Evolutionary conservation across 2,329 filamentous ascomycete species (phyloP).

Genomic region (Orbilia brochopaga): DNA sequence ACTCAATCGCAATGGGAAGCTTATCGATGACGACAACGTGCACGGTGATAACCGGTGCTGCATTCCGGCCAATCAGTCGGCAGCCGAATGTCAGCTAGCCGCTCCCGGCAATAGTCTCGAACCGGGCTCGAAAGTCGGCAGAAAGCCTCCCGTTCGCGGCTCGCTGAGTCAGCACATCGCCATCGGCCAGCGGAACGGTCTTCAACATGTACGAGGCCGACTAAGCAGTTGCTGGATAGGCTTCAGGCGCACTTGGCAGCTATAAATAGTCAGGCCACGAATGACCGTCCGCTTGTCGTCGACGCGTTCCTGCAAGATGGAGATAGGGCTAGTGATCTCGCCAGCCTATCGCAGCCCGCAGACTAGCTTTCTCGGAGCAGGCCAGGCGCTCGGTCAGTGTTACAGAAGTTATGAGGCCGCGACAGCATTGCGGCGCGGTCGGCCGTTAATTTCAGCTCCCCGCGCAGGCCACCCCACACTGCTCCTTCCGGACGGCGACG

Average conservation of each 20-base stretch:
- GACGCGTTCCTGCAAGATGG: constrained; percentile 31
- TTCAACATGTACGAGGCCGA: no score
- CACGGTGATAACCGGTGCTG: no score
- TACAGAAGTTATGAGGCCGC: constrained; percentile 26
- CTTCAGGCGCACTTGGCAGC: background rate
- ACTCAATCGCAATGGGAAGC: no score
- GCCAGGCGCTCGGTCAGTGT: constrained; percentile 22
- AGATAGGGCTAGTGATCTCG: constrained; percentile 8
- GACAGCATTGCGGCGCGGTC: constrained; percentile 50
- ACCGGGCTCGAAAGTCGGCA: background rate
- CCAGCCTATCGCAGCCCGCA: constrained; percentile 17
- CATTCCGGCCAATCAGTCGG: constrained; percentile 22
- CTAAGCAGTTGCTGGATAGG: no score
- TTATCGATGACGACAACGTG: constrained; percentile 3
- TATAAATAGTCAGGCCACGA: constrained; percentile 1
- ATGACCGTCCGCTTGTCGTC: background rate
- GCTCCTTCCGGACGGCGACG: constrained; percentile 7
- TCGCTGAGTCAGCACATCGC: background rate
- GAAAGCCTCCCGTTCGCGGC: background rate
- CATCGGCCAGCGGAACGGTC: no score
- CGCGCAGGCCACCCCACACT: constrained; percentile 26
- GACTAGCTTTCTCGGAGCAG: background rate
- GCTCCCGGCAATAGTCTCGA: background rate
- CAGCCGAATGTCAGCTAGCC: constrained; percentile 28
- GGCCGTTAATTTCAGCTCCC: constrained; percentile 37